These are phyloP conservation scores for Pontederia paniculata DNA, from an alignment of 176 grass and related monocot genomes.

Conservation along the genomic window DNA sequence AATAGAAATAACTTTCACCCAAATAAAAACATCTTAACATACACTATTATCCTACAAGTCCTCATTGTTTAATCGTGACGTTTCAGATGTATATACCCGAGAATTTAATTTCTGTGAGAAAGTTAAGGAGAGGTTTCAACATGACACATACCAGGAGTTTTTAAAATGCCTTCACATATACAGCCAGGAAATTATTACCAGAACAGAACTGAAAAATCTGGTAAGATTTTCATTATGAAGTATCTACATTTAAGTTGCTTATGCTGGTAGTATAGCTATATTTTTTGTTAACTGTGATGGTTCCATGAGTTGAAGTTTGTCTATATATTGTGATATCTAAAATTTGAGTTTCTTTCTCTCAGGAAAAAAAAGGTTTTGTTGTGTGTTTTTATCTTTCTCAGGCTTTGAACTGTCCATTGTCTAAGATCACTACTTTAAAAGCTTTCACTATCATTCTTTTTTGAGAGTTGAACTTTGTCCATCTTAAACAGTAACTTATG, in stretches of 20 bases:
- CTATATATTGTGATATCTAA: too few relatives aligned
- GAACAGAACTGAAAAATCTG: conserved; percentile 89
- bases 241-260: background rate
- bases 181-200: conserved; percentile 94
- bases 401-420: too few relatives aligned
- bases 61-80: conserved; percentile 11
- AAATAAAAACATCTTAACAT: background rate
- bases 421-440: too few relatives aligned
- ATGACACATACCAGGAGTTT: conserved; percentile 32
- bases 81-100: conserved; percentile 17
- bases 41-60: conserved; percentile 9
- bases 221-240: conserved; percentile 31
- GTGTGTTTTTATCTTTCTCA: too few relatives aligned
- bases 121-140: conserved; percentile 29
- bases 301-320: too few relatives aligned
- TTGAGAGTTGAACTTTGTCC: too few relatives aligned
- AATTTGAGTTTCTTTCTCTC: too few relatives aligned
- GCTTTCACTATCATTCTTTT: too few relatives aligned
- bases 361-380: too few relatives aligned
- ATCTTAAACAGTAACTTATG: too few relatives aligned
- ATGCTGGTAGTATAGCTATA: background rate
- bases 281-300: too few relatives aligned
- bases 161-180: conserved; percentile 82
- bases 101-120: conserved; percentile 30
- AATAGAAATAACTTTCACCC: background rate